Conservation (phyloP, 208 protist species). For the Acanthamoeba healyi region DNA sequence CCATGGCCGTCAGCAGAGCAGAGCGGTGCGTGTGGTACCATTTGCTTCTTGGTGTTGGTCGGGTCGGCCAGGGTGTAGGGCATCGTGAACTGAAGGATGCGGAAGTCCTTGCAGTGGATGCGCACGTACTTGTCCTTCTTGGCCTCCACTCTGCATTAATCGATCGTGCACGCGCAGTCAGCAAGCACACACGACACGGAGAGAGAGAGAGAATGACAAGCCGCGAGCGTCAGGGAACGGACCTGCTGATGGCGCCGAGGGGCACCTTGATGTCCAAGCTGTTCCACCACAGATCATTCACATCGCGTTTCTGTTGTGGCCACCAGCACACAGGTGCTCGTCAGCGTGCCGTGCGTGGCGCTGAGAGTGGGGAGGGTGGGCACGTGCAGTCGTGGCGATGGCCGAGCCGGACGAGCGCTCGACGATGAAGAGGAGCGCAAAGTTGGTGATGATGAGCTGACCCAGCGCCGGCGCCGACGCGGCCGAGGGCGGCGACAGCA, state of each 20-base stretch:
- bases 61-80: constrained; percentile 30
- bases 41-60: constrained; percentile 63
- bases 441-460: constrained; percentile 67
- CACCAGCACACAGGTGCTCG: background rate
- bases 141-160: background rate
- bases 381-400: background rate
- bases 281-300: constrained; percentile 18
- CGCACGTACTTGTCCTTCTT: constrained; percentile 50
- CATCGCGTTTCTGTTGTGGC: background rate
- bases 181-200: background rate
- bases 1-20: too few species aligned
- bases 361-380: background rate
- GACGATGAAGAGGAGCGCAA: constrained; percentile 53
- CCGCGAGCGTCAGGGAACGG: background rate
- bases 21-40: too few species aligned
- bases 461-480: background rate
- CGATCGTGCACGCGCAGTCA: too few species aligned
- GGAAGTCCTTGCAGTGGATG: constrained; percentile 65
- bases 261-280: constrained; percentile 38
- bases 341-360: background rate
- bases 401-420: background rate
- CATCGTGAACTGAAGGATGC: constrained; percentile 44
- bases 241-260: constrained; percentile 39
- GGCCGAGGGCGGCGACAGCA: background rate
- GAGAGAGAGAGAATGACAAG: background rate